Percentiles rank a stretch among this genome's conserved stretches.
phyloP scores from a whole-genome alignment of 2,329 filamentous ascomycete genomes.

The Aspergillus costaricaensis region DNA sequence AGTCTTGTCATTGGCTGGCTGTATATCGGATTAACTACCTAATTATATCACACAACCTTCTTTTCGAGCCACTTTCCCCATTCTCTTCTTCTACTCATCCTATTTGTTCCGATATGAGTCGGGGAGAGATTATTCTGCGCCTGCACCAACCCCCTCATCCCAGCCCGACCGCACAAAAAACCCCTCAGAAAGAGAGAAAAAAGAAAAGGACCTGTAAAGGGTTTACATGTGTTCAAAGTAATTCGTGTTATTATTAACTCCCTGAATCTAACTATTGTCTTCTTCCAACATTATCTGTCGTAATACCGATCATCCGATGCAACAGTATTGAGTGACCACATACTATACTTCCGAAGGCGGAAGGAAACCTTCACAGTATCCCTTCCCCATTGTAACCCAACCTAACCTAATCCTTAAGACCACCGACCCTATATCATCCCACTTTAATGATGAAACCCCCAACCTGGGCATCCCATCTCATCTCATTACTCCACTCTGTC shows the following conservation, averaged over 20 bases:
- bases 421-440: too few relatives aligned
- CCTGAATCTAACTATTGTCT: not conserved
- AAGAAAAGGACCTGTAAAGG: slow-evolving; percentile 9
- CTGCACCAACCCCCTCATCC: not conserved
- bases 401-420: too few relatives aligned
- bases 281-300: not conserved
- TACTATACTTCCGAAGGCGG: not conserved
- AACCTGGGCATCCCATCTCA: too few relatives aligned
- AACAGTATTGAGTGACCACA: not conserved
- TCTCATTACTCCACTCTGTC: too few relatives aligned
- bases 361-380: too few relatives aligned
- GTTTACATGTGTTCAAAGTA: not conserved
- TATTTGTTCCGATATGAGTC: slow-evolving; percentile 14
- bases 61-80: not conserved
- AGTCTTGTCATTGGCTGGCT: slow-evolving; percentile 39
- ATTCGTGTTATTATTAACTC: not conserved
- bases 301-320: not conserved
- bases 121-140: slow-evolving; percentile 1
- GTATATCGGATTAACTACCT: slow-evolving; percentile 26
- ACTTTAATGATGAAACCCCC: too few relatives aligned
- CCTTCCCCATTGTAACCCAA: too few relatives aligned
- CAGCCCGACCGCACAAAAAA: too few relatives aligned
- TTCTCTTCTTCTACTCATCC: slow-evolving; percentile 9
- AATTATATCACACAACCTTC: not conserved
- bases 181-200: not conserved